Evolutionary conservation across 2,329 filamentous ascomycete genomes (phyloP).

Genomic region (Cladosporium colombiae): DNA sequence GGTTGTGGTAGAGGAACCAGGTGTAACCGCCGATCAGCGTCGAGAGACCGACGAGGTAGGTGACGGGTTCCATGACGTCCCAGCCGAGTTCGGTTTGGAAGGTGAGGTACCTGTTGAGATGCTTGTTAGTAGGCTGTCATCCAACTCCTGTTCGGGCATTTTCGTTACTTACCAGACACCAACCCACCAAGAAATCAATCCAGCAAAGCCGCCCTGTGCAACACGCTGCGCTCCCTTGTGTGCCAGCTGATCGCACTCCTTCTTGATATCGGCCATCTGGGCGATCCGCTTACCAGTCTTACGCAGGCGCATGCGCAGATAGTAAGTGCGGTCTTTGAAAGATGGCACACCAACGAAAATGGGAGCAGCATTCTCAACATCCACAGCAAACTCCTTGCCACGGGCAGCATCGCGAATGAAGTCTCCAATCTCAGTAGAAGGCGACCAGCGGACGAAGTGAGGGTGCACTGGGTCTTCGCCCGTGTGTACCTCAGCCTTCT

Average conservation of each 20-base stretch:
- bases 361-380: slow-evolving; percentile 72
- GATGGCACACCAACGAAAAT: slow-evolving; percentile 80
- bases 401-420: slow-evolving; percentile 89
- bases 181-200: slow-evolving; percentile 77
- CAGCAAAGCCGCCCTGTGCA: slow-evolving; percentile 75
- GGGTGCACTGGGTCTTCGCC: slow-evolving; percentile 48
- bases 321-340: slow-evolving; percentile 89
- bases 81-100: slow-evolving; percentile 77
- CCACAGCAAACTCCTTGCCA: slow-evolving; percentile 79
- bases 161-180: slow-evolving; percentile 24
- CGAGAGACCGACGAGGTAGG: slow-evolving; percentile 82
- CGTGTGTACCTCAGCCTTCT: slow-evolving; percentile 33
- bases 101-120: slow-evolving; percentile 63
- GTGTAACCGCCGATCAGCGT: slow-evolving; percentile 88
- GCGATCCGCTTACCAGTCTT: slow-evolving; percentile 71
- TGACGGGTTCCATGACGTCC: slow-evolving; percentile 84
- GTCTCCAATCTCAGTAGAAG: slow-evolving; percentile 86
- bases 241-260: slow-evolving; percentile 76
- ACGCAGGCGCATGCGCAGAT: slow-evolving; percentile 74
- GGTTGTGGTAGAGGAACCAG: slow-evolving; percentile 92
- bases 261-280: slow-evolving; percentile 70
- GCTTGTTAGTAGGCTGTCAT: slow-evolving; percentile 42
- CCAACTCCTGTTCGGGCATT: not conserved
- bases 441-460: slow-evolving; percentile 83
- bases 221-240: slow-evolving; percentile 76